These are phyloP conservation scores for Mesotaenium endlicherianum DNA, from an alignment of 139 green algal species.

Conservation along the genomic window DNA sequence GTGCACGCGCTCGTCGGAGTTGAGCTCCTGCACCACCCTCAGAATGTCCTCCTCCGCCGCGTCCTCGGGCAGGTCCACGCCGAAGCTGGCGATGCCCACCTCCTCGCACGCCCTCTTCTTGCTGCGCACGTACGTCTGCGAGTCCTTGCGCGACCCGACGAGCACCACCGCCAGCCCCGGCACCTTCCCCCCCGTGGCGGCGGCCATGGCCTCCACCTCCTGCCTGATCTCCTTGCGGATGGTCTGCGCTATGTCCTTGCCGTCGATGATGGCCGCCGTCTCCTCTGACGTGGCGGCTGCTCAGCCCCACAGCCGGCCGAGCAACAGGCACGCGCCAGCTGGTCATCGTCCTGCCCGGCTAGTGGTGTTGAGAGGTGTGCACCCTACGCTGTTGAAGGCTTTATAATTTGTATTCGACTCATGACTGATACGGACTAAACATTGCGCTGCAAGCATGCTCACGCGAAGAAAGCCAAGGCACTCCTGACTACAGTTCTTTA, in stretches of 20 bases:
- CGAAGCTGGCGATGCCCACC: constrained; percentile 46
- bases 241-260: constrained; percentile 55
- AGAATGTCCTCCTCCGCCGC: constrained; percentile 88
- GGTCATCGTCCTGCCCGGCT: too few species aligned
- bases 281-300: constrained; percentile 14
- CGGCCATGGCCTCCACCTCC: constrained; percentile 48
- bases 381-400: too few species aligned
- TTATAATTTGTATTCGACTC: too few species aligned
- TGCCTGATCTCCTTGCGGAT: constrained; percentile 55
- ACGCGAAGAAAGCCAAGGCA: too few species aligned
- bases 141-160: constrained; percentile 87
- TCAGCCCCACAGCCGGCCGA: too few species aligned
- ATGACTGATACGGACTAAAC: too few species aligned
- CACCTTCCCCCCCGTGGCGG: constrained; percentile 15
- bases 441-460: too few species aligned
- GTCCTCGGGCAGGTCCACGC: constrained; percentile 74
- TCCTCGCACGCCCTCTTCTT: constrained; percentile 86
- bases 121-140: constrained; percentile 83
- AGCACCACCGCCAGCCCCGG: constrained; percentile 88
- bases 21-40: constrained; percentile 71
- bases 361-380: too few species aligned
- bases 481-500: too few species aligned
- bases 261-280: constrained; percentile 56
- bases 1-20: constrained; percentile 78
- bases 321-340: too few species aligned